A percentile compares a stretch with the other conserved stretches of the same genome.
These are phyloP conservation scores for Colletotrichum higginsianum DNA, from an alignment of 2,329 filamentous ascomycete genomes.

Conservation along the genomic window DNA sequence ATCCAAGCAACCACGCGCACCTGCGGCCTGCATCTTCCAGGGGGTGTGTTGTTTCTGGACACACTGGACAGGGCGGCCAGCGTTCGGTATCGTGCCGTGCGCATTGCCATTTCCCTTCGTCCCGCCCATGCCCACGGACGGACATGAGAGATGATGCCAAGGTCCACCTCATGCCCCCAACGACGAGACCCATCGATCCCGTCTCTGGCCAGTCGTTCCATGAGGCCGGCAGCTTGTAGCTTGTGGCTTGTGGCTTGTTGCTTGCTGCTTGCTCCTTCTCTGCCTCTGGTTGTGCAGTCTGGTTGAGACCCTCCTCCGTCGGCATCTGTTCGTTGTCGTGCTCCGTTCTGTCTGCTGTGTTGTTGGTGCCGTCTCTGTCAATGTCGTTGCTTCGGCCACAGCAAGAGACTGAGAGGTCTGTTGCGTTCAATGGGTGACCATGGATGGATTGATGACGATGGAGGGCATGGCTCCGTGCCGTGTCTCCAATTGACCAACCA, in stretches of 20 bases:
- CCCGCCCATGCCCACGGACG: background rate
- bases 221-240: background rate
- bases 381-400: constrained; percentile 3
- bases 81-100: background rate
- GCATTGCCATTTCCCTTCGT: background rate
- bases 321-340: background rate
- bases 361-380: background rate
- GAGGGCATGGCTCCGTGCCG: background rate
- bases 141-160: background rate
- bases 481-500: constrained; percentile 16
- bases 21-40: constrained; percentile 7
- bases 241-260: background rate
- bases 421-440: background rate
- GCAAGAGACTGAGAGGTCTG: background rate
- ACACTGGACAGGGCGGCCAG: background rate
- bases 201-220: background rate
- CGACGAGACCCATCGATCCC: background rate
- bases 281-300: too few species aligned
- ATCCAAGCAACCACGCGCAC: constrained; percentile 32
- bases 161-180: constrained; percentile 4
- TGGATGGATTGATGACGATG: background rate
- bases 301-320: too few species aligned
- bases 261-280: too few species aligned
- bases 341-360: background rate
- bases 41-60: background rate